phyloP scores from a whole-genome alignment of 1,284 basidiomycete species.

The Moesziomyces sp. region DNA sequence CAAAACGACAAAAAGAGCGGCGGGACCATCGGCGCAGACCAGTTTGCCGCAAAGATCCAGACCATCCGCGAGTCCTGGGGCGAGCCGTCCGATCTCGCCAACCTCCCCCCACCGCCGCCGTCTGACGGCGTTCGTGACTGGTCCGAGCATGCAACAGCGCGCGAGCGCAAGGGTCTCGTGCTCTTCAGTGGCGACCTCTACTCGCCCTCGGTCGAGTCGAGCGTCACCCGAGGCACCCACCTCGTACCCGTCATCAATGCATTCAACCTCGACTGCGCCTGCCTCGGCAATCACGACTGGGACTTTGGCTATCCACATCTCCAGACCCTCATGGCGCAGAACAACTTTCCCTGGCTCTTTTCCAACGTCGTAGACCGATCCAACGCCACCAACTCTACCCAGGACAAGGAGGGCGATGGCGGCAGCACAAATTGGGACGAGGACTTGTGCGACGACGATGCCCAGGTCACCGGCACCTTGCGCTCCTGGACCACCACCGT shows the following conservation, averaged over 20 bases:
- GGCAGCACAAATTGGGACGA: slow-evolving; percentile 65
- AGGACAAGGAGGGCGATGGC: slow-evolving; percentile 2
- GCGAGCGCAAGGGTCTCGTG: slow-evolving; percentile 73
- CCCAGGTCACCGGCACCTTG: slow-evolving; percentile 51
- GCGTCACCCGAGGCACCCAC: slow-evolving; percentile 88
- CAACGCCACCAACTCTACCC: slow-evolving; percentile 74
- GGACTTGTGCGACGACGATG: slow-evolving; percentile 72
- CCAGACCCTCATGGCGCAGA: slow-evolving; percentile 35
- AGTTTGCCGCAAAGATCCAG: slow-evolving; percentile 69
- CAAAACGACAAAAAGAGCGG: slow-evolving; percentile 41
- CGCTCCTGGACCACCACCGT: slow-evolving; percentile 75
- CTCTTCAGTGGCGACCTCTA: slow-evolving; percentile 83
- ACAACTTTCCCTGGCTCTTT: slow-evolving; percentile 41
- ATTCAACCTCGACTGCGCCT: slow-evolving; percentile 67
- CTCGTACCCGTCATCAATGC: slow-evolving; percentile 74
- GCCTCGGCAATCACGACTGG: slow-evolving; percentile 72
- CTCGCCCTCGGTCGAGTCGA: slow-evolving; percentile 84
- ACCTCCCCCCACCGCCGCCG: slow-evolving; percentile 12
- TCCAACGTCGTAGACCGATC: slow-evolving; percentile 72
- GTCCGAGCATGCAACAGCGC: slow-evolving; percentile 16
- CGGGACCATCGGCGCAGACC: slow-evolving; percentile 66
- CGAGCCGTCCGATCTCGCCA: slow-evolving; percentile 31
- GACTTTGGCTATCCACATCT: slow-evolving; percentile 52
- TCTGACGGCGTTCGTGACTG: slow-evolving; percentile 22
- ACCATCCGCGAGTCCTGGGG: slow-evolving; percentile 52